Evolutionary conservation across 352 stramenopile genomes (phyloP).

Genomic region (Phytophthora kernoviae): DNA sequence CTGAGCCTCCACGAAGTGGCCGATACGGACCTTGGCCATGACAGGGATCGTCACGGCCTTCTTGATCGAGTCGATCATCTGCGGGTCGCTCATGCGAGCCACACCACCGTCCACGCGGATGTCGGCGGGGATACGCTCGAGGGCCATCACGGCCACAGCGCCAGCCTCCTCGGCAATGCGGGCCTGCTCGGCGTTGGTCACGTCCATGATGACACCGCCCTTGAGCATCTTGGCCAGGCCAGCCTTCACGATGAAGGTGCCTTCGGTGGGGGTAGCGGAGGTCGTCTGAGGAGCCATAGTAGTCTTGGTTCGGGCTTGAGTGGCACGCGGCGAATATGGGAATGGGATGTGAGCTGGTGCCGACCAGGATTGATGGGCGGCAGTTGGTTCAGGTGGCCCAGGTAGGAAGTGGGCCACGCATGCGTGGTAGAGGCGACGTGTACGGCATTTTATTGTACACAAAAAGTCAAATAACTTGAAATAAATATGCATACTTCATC

Average conservation of each 20-base stretch:
- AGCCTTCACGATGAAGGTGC: slow-evolving; percentile 93
- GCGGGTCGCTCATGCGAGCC: slow-evolving; percentile 96
- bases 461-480: not conserved
- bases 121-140: slow-evolving; percentile 98
- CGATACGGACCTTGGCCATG: slow-evolving; percentile 99
- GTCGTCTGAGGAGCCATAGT: slow-evolving; percentile 42
- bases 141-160: slow-evolving; percentile 98
- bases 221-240: slow-evolving; percentile 99
- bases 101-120: slow-evolving; percentile 97
- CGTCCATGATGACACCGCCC: slow-evolving; percentile 98
- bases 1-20: slow-evolving; percentile 98
- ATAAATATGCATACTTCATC: not conserved
- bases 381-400: not conserved
- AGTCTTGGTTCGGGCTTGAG: slow-evolving; percentile 17
- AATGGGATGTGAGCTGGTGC: slow-evolving; percentile 10
- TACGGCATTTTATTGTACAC: not conserved
- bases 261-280: slow-evolving; percentile 51
- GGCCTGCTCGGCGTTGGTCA: slow-evolving; percentile 91
- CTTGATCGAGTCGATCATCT: slow-evolving; percentile 99
- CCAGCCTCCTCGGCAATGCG: slow-evolving; percentile 97
- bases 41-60: slow-evolving; percentile 98
- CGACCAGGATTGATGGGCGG: no score
- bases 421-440: not conserved
- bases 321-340: slow-evolving; percentile 8
- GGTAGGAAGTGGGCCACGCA: not conserved